These are phyloP conservation scores for Aspergillus chevalieri DNA, from an alignment of 2,329 filamentous ascomycete species.

Conservation along the genomic window DNA sequence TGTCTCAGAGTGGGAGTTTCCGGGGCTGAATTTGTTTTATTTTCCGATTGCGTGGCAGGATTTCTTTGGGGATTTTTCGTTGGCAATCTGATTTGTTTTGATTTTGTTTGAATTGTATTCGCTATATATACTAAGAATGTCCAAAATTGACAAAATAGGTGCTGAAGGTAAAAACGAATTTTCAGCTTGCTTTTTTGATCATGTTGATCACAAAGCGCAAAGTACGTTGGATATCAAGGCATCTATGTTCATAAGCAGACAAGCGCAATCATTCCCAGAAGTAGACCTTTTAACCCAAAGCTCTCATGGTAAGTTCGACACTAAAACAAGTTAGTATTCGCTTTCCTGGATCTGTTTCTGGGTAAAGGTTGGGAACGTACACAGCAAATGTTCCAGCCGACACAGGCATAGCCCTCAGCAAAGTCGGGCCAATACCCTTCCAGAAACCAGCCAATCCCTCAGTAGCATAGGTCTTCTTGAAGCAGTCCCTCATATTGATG, in stretches of 20 bases:
- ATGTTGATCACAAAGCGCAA: constrained; percentile 9
- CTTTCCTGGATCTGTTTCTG: background rate
- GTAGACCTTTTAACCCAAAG: constrained; percentile 29
- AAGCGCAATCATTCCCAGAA: background rate
- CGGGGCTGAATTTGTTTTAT: constrained; percentile 48
- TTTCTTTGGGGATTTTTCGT: constrained; percentile 41
- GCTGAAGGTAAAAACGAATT: background rate
- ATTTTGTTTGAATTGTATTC: background rate
- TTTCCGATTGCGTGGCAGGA: constrained; percentile 44
- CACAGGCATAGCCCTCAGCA: constrained; percentile 93
- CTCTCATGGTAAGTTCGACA: constrained; percentile 44
- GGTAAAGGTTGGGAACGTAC: constrained; percentile 28
- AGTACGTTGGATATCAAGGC: constrained; percentile 16
- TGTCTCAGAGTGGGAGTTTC: constrained; percentile 55
- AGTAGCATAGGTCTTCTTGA: constrained; percentile 68
- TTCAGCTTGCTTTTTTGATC: constrained; percentile 8
- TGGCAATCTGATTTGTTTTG: constrained; percentile 15
- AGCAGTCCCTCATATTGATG: constrained; percentile 80
- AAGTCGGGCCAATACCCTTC: constrained; percentile 85
- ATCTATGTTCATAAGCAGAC: constrained; percentile 9
- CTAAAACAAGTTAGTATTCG: constrained; percentile 16
- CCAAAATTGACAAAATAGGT: background rate
- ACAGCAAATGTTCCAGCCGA: constrained; percentile 96
- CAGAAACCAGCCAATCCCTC: constrained; percentile 85
- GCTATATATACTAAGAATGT: background rate